Evolutionary conservation across 108 stramenopile genomes (phyloP), one percentile per base, ranked within the genome.

Genomic region (Nitzschia sp.): DNA sequence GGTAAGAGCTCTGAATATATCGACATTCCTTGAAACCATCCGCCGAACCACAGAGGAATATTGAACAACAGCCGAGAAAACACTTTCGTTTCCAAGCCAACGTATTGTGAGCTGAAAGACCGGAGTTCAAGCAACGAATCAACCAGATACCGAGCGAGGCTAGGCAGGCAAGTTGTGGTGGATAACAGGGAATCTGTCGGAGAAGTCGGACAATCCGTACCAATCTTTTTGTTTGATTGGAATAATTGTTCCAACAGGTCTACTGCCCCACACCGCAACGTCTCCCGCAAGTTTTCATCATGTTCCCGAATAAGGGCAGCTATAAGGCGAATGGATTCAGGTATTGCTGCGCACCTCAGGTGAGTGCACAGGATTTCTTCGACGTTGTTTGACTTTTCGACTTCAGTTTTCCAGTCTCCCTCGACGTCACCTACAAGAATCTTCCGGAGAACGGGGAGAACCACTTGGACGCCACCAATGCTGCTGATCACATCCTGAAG

Each of bases 21-120:
- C 0, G 75, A 63, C 24, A 82, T 63, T 25, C 82, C 83, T 14
- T 67, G 64, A 8, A 51, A 57, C 6, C 69, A 55, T n/a, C 60
- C 54, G 42, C 81, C 86, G 5, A 94, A 61, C 73, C 90, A 83
- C 12, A 94, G 63, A 21, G 83, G 80, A 0, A 80, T 51, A 75
- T 91, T 94, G 73, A 88, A 89, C 34, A 94, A 21, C 10, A 94
- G 61, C 37, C 78, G 61, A 8, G 81, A 83, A 42, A 86, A 88
- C 15, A 91, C 71, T n/a, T 73, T 82, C 24, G 69, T 71, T 65
- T 93, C 92, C 46, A 93, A 50, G 25, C 69, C 80, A 43, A 80
- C 70, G 62, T 80, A 65, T 53, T 80, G 80, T 5, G 72, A 63
- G 65, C 81, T 81, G 39, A 86, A 77, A 11, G 82, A 75, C 52